Evolutionary conservation across 139 green algal species (phyloP).

Genomic region (Tetradesmus lagerheimii): DNA sequence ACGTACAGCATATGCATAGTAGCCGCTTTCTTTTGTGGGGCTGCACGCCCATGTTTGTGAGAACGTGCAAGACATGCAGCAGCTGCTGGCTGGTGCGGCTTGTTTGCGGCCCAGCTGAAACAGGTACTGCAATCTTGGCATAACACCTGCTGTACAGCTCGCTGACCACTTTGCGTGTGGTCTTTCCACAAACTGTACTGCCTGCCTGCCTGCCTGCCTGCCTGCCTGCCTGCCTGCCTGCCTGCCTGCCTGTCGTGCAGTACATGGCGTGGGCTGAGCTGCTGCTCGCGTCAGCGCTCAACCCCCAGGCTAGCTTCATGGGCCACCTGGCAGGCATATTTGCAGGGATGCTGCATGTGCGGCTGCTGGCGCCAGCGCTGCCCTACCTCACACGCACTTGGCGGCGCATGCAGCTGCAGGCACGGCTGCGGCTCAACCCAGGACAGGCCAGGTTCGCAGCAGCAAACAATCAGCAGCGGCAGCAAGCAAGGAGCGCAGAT

Average conservation of each 20-base stretch:
- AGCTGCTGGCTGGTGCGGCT: neutral
- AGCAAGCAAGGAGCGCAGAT: neutral
- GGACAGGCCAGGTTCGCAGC: conserved; percentile 2
- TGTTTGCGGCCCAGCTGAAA: neutral
- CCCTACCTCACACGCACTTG: neutral
- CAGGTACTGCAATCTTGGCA: neutral
- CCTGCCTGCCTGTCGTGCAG: conserved; percentile 22
- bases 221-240: neutral
- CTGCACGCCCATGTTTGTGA: neutral
- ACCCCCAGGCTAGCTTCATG: conserved; percentile 74
- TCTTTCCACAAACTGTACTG: neutral
- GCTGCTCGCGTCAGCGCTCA: conserved; percentile 69
- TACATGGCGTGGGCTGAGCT: conserved; percentile 80
- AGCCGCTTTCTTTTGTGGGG: neutral
- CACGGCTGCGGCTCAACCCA: neutral
- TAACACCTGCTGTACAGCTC: neutral
- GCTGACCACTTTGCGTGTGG: neutral
- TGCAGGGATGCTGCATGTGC: conserved; percentile 69
- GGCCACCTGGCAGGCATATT: conserved; percentile 84
- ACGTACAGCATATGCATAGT: no score
- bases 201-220: neutral
- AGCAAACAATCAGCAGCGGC: neutral
- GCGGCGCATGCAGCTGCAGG: neutral
- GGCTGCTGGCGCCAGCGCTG: conserved; percentile 41
- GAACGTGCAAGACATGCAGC: no score